Base-by-base conservation (phyloP, 768 basidiomycete genomes). In the Russula earlei region DNA sequence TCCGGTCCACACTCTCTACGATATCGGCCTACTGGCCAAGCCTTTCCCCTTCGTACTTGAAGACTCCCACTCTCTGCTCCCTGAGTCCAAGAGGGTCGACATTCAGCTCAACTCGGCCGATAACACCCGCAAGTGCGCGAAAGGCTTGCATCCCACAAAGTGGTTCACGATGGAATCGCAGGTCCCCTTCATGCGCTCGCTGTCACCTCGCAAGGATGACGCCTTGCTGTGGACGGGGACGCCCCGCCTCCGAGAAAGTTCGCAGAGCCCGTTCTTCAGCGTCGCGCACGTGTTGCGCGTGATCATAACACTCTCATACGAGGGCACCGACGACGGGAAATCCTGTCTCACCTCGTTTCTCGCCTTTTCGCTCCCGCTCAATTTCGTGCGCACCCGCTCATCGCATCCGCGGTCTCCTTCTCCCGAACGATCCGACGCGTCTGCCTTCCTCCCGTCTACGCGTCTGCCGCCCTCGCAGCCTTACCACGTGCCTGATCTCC, bases 151-250 rank as follows among this genome's bases (percentile, higher is more conserved):
- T 5, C 27, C 55, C 50, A 65, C 43, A 52, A 73, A 72, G 11
- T 87, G 84, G 83, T 78, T 80, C 65, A 79, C 78, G 7, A 68
- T 87, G 64, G 77, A 83, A 43, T 73, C 77, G 19, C 66, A 68
- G 20, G 67, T 86, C n/a, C 81, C 81, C 0, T 73, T 84, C 59
- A 62, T 70, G 17, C 67, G 67, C 3, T 59, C 66, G 37, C 64
- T 64, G 55, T 49, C 49, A 45, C 44, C n/a, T 27, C 1, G 20
- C 17, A 56, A 61, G 25, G 42, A 52, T 2, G 33, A 36, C 49
- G 25, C 2, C 14, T 14, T 34, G 27, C 44, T 27, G 10, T 64
- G 54, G 59, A 31, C 38, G 27, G 63, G 59, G 38, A 42, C 48
- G 17, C 42, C 55, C 24, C 38, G 20, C n/a, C 41, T 61, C 24